Evolutionary conservation across 202 grass and related monocot genomes (phyloP), one percentile per base, ranked within the genome.

Genomic region (Saccharum hybrid): DNA sequence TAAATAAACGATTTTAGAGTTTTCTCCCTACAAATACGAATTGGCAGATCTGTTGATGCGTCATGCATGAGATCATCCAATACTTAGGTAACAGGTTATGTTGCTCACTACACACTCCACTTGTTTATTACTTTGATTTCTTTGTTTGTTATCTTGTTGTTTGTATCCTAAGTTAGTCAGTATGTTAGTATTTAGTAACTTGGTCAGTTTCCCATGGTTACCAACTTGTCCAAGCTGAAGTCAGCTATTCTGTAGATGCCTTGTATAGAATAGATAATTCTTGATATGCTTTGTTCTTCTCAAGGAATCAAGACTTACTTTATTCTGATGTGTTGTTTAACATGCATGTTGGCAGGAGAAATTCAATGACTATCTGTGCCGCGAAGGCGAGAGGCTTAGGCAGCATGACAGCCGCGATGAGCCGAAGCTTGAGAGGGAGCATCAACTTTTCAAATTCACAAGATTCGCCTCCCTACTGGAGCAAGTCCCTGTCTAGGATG

Each of bases 381-480:
- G 74, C 1, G 84, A 86, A 68, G 88, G 88, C 0, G 75, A 86
- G 75, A 86, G 52, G 49, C 84, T 86, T 12, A 86, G 84, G 84
- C 84, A 79, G 80, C 74, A 90, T 68, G 88, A 90, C 75, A 82
- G 80, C 75, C 3, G 28, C 63, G 0, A 75, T 90, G 74, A 51
- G 67, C 68, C 62, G 66, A 43, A 74, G 79, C 68, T 79, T 80
- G 30, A 36, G 66, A 75, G 31, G 73, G n/a, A 9, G 21, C 10
- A 3, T 5, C 11, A 14, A 1, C 31, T 82, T 73, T 40, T 82
- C 8, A 67, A 66, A 48, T 73, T 7, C 1, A 43, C 48, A 23
- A 54, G 83, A 7, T 10, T n/a, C 22, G 0, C 52, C 26, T 57
- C 60, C 56, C 6, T 42, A 12, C 11, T 39, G 23, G 43, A 85